A percentile compares a stretch with the other conserved stretches of the same genome.
Evolutionary conservation across 306 rosid genomes (phyloP).

Genomic region (Abrus pulchellus): DNA sequence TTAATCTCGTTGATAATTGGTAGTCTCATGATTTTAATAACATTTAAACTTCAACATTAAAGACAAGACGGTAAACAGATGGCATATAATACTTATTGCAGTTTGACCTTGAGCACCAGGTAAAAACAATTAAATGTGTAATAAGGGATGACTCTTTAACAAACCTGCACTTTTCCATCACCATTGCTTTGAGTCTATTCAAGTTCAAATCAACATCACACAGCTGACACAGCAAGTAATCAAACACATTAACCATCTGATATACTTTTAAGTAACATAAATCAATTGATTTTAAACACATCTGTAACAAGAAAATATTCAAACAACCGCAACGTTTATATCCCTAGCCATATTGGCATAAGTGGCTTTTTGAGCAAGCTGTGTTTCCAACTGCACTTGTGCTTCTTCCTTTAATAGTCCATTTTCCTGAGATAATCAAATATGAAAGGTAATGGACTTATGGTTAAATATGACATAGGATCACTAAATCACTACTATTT

Average conservation of each 20-base stretch:
- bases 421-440: conserved; percentile 62
- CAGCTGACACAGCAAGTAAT: conserved; percentile 62
- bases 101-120: conserved; percentile 10
- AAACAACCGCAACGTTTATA: conserved; percentile 62
- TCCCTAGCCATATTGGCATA: conserved; percentile 79
- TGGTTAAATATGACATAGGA: conserved; percentile 2
- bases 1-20: background rate
- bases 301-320: conserved; percentile 27
- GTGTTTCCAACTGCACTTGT: conserved; percentile 53
- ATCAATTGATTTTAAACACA: conserved; percentile 22
- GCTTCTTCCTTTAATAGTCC: conserved; percentile 66
- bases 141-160: conserved; percentile 23
- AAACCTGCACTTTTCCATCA: conserved; percentile 81
- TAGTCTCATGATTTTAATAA: conserved; percentile 1
- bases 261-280: conserved; percentile 34
- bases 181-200: conserved; percentile 64
- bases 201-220: conserved; percentile 64
- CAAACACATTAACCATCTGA: conserved; percentile 22
- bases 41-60: background rate
- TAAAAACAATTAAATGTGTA: background rate
- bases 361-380: conserved; percentile 68
- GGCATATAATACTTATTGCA: background rate
- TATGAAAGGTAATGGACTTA: background rate
- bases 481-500: background rate
- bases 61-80: conserved; percentile 11